Conservation (phyloP, 2,329 filamentous ascomycete genomes). For the Stachybotrys echinatus region DNA sequence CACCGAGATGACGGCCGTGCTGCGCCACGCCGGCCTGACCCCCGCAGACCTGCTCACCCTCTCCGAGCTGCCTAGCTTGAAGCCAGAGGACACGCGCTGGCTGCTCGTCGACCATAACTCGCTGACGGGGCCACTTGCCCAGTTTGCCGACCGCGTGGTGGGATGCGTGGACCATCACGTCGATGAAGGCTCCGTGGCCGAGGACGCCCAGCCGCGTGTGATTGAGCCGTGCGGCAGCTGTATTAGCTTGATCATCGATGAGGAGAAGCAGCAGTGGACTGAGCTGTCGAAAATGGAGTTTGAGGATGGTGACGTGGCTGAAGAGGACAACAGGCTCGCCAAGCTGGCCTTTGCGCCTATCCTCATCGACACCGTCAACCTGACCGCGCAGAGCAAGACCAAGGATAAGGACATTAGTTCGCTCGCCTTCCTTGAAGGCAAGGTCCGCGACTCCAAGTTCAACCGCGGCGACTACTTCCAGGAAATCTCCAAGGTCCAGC, state of each 20-base stretch:
- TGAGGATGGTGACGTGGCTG: constrained; percentile 16
- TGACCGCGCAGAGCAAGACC: constrained; percentile 59
- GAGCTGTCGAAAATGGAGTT: constrained; percentile 24
- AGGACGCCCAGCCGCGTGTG: constrained; percentile 48
- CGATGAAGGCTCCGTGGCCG: constrained; percentile 56
- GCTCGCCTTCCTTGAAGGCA: constrained; percentile 52
- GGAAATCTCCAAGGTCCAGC: constrained; percentile 59
- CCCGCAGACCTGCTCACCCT: constrained; percentile 60
- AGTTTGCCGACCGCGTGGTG: constrained; percentile 47
- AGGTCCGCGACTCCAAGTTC: constrained; percentile 37
- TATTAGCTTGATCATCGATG: constrained; percentile 61
- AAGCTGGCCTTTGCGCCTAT: constrained; percentile 65
- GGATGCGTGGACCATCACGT: constrained; percentile 77
- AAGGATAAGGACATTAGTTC: constrained; percentile 55
- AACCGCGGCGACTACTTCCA: constrained; percentile 52
- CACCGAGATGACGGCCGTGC: constrained; percentile 64
- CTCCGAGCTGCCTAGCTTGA: constrained; percentile 42
- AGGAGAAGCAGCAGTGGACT: constrained; percentile 55
- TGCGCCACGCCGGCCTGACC: constrained; percentile 54
- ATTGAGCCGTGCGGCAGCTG: constrained; percentile 68
- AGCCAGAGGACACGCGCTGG: constrained; percentile 58
- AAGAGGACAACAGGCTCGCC: constrained; percentile 54
- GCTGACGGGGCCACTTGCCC: constrained; percentile 54
- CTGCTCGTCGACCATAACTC: constrained; percentile 77
- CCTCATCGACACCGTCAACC: constrained; percentile 66